Percentiles rank a stretch among this genome's conserved stretches.
These are phyloP conservation scores for Ophiostoma piceae DNA, from an alignment of 2,329 filamentous ascomycete species.

Conservation along the genomic window DNA sequence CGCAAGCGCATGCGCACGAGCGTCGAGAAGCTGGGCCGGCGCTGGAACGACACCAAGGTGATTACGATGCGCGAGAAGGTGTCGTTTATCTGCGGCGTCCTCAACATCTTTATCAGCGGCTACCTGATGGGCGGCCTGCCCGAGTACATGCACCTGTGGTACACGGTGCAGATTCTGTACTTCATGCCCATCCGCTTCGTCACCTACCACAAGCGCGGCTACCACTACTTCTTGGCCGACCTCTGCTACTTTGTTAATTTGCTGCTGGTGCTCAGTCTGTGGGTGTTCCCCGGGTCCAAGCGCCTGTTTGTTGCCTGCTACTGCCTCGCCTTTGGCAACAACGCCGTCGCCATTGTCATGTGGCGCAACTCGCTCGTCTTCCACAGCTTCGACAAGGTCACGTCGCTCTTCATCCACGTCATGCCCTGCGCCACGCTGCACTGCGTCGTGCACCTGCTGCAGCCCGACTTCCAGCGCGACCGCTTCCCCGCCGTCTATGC, in stretches of 20 bases:
- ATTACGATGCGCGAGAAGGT: slow-evolving; percentile 90
- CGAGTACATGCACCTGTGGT: slow-evolving; percentile 88
- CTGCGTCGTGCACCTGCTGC: slow-evolving; percentile 79
- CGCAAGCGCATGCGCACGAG: slow-evolving; percentile 77
- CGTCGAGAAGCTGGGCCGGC: slow-evolving; percentile 78
- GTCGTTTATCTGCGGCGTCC: slow-evolving; percentile 89
- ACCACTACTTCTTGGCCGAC: slow-evolving; percentile 95
- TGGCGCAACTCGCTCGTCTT: slow-evolving; percentile 99
- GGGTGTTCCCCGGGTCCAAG: slow-evolving; percentile 86
- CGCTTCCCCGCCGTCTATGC: slow-evolving; percentile 81
- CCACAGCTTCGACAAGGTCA: slow-evolving; percentile 97
- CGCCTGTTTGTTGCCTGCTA: slow-evolving; percentile 87
- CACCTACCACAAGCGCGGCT: slow-evolving; percentile 84
- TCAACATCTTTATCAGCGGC: slow-evolving; percentile 96
- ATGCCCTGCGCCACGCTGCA: slow-evolving; percentile 96
- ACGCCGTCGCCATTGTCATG: slow-evolving; percentile 96
- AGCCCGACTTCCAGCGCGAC: slow-evolving; percentile 56
- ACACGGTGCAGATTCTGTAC: slow-evolving; percentile 78
- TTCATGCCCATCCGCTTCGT: slow-evolving; percentile 96
- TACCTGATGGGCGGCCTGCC: slow-evolving; percentile 85
- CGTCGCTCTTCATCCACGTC: slow-evolving; percentile 97
- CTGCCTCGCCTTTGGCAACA: slow-evolving; percentile 92
- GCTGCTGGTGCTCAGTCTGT: slow-evolving; percentile 73
- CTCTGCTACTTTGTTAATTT: slow-evolving; percentile 98
- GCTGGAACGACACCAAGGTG: slow-evolving; percentile 84